phyloP scores from a whole-genome alignment of 2,329 filamentous ascomycete species.

The Orbilia brochopaga region DNA sequence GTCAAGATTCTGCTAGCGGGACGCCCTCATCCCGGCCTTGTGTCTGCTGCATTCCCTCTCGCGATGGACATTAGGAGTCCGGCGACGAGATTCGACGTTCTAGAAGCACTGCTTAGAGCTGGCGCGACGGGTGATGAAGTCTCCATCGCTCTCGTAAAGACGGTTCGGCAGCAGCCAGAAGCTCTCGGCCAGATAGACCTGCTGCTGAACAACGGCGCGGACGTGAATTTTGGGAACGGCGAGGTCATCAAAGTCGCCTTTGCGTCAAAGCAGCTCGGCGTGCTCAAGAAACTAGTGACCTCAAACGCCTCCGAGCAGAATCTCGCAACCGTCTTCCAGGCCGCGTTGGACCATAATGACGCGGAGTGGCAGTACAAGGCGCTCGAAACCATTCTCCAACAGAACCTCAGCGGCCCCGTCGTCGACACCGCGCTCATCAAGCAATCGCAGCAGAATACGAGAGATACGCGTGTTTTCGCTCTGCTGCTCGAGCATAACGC shows the following conservation, averaged over 20 bases:
- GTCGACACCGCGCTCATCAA: conserved; percentile 40
- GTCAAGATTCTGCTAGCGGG: conserved; percentile 31
- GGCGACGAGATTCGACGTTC: conserved; percentile 26
- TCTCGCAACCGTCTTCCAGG: conserved; percentile 29
- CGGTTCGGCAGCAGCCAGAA: conserved; percentile 36
- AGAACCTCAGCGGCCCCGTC: conserved; percentile 21
- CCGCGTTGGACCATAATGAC: conserved; percentile 33
- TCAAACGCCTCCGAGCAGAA: conserved; percentile 17
- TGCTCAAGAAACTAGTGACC: conserved; percentile 28
- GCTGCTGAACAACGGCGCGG: conserved; percentile 27
- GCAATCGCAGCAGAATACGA: conserved; percentile 27
- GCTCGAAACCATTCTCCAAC: conserved; percentile 34
- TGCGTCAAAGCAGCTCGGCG: conserved; percentile 27
- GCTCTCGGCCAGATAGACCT: conserved; percentile 42
- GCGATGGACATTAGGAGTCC: conserved; percentile 35
- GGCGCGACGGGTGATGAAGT: conserved; percentile 46
- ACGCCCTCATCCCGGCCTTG: conserved; percentile 13
- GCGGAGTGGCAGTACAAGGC: conserved; percentile 36
- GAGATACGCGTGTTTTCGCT: conserved; percentile 18
- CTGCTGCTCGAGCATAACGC: conserved; percentile 35
- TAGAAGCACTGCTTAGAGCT: conserved; percentile 31
- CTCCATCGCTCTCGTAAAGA: conserved; percentile 34
- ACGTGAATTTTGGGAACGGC: conserved; percentile 41
- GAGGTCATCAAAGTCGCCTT: conserved; percentile 35
- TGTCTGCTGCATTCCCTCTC: conserved; percentile 30